Evolutionary conservation across 192 early-diverging fungal genomes (phyloP).

Genomic region (Irineochytrium annulatum): DNA sequence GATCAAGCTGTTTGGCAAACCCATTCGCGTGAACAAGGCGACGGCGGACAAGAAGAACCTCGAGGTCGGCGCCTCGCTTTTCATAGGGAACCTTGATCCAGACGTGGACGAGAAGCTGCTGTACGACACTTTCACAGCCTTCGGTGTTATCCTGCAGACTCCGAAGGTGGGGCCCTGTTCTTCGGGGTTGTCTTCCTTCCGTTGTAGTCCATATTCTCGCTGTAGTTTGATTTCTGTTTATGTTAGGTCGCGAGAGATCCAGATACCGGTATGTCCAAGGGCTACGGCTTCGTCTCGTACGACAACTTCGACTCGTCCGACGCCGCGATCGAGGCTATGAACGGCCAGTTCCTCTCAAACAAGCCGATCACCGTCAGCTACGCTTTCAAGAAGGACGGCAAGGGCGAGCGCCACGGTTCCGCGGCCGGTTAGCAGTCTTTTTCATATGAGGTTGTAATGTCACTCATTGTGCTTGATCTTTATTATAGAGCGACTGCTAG

Average conservation of each 20-base stretch:
- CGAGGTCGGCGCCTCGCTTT: slow-evolving; percentile 94
- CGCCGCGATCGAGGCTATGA: slow-evolving; percentile 97
- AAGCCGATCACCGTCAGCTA: slow-evolving; percentile 87
- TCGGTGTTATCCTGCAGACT: slow-evolving; percentile 84
- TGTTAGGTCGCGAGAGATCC: slow-evolving; percentile 72
- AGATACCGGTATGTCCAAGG: slow-evolving; percentile 80
- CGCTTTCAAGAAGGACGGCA: slow-evolving; percentile 98
- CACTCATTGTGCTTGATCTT: not conserved
- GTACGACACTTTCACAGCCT: slow-evolving; percentile 92
- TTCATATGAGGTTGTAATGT: not conserved
- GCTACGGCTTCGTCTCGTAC: slow-evolving; percentile 81
- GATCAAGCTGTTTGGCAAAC: slow-evolving; percentile 91
- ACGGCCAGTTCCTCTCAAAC: slow-evolving; percentile 93
- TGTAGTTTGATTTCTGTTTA: not conserved
- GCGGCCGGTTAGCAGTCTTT: slow-evolving; percentile 65
- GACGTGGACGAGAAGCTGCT: slow-evolving; percentile 86
- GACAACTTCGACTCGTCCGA: slow-evolving; percentile 95
- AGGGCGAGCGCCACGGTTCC: slow-evolving; percentile 94
- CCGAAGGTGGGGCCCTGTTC: slow-evolving; percentile 54
- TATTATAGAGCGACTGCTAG: slow-evolving; percentile 78
- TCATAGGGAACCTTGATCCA: slow-evolving; percentile 94
- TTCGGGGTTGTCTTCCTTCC: not conserved
- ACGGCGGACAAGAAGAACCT: slow-evolving; percentile 76
- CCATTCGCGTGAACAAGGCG: slow-evolving; percentile 93
- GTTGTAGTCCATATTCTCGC: slow-evolving; percentile 14